A percentile compares a stretch with the other conserved stretches of the same genome.
Evolutionary conservation across 345 rosid species (phyloP).

Genomic region (Hevea brasiliensis): DNA sequence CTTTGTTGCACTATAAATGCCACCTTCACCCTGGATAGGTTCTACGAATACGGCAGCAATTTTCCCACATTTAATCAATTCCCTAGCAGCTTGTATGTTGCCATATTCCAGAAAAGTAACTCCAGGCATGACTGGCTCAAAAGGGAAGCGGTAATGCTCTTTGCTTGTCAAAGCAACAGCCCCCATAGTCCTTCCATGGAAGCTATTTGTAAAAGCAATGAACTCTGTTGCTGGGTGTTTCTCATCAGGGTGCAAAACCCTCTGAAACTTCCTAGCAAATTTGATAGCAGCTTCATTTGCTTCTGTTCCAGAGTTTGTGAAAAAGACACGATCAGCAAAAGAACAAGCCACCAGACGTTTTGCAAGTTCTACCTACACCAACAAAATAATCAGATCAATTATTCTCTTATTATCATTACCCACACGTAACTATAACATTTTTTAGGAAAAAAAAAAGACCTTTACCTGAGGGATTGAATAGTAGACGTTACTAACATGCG

Average conservation of each 20-base stretch:
- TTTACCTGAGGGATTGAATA: conserved; percentile 76
- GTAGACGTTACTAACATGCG: conserved; percentile 79
- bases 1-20: conserved; percentile 71
- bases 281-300: conserved; percentile 98
- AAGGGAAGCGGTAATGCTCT: conserved; percentile 77
- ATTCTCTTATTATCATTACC: too few relatives aligned
- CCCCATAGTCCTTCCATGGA: conserved; percentile 97
- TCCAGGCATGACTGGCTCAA: conserved; percentile 99
- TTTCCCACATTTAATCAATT: conserved; percentile 51
- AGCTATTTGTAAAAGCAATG: conserved; percentile 70
- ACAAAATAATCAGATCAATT: background rate
- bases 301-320: conserved; percentile 87
- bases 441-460: background rate
- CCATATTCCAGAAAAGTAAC: conserved; percentile 88
- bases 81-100: conserved; percentile 55
- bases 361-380: conserved; percentile 73
- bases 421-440: too few relatives aligned
- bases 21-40: conserved; percentile 98
- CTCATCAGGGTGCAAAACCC: conserved; percentile 51
- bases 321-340: conserved; percentile 85
- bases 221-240: conserved; percentile 60
- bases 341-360: conserved; percentile 66
- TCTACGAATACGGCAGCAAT: conserved; percentile 92
- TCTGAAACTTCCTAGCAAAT: conserved; percentile 85
- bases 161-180: conserved; percentile 94